A percentile compares a stretch with the other conserved stretches of the same genome.
These are phyloP conservation scores for Codiaeum variegatum DNA, from an alignment of 441 rosid genomes.

Conservation along the genomic window DNA sequence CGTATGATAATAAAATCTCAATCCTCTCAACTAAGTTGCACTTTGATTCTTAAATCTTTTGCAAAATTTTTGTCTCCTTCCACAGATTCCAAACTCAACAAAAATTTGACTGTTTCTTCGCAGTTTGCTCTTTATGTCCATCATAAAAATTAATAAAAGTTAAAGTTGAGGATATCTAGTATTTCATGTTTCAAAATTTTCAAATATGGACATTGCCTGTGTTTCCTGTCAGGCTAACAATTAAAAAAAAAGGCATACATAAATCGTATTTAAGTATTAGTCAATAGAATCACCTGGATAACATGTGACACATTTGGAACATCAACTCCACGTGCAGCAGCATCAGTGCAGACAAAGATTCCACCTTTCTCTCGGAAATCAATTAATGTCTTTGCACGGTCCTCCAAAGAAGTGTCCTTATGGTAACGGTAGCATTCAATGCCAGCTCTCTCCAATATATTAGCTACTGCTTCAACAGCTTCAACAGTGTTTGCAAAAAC, in stretches of 20 bases:
- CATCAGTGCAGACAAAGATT: conserved; percentile 84
- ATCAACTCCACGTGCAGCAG: conserved; percentile 96
- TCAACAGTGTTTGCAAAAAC: conserved; percentile 94
- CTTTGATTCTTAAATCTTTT: conserved; percentile 1
- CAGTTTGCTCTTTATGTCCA: neutral
- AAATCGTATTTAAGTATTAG: neutral
- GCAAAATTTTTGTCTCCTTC: neutral
- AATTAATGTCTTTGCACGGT: conserved; percentile 60
- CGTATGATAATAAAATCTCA: neutral
- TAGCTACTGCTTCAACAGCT: conserved; percentile 80
- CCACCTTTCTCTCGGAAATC: conserved; percentile 79
- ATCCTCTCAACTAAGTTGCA: neutral
- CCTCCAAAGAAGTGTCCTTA: conserved; percentile 69
- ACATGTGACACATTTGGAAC: conserved; percentile 86
- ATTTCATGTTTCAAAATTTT: neutral
- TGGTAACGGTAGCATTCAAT: conserved; percentile 74
- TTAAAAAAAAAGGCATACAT: neutral
- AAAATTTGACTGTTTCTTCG: neutral
- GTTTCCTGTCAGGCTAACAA: neutral
- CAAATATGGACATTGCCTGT: neutral
- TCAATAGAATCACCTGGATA: conserved; percentile 62
- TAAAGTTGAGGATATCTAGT: neutral
- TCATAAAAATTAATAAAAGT: neutral
- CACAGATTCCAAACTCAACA: neutral
- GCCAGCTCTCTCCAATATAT: conserved; percentile 66